Evolutionary conservation across 73 alveolate species (phyloP).

Genomic region (Symbiodinium natans): DNA sequence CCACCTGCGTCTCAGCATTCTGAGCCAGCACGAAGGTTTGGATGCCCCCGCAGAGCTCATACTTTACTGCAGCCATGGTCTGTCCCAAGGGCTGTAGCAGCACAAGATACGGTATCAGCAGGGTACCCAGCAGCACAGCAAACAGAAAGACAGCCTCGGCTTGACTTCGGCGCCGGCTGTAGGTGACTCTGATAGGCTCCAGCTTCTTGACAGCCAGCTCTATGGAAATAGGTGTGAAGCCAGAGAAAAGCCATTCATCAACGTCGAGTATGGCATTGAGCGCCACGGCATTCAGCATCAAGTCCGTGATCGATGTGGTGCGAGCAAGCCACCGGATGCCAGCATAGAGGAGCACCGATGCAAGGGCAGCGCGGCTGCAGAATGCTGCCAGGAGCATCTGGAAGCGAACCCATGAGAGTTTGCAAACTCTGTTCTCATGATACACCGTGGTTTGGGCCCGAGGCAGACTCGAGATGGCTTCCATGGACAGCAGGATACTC

Average conservation of each 20-base stretch:
- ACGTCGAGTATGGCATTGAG: constrained; percentile 18
- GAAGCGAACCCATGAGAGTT: background rate
- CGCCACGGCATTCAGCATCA: constrained; percentile 28
- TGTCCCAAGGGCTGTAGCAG: constrained; percentile 30
- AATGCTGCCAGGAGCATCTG: background rate
- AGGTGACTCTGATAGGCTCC: background rate
- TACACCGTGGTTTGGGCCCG: background rate
- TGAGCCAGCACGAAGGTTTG: constrained; percentile 50
- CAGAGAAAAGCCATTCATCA: constrained; percentile 32
- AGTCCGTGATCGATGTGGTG: background rate
- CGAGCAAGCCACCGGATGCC: constrained; percentile 12
- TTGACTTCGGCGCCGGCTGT: constrained; percentile 12
- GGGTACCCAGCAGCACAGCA: background rate
- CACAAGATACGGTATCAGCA: constrained; percentile 7
- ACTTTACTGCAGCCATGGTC: constrained; percentile 18
- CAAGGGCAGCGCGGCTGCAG: background rate
- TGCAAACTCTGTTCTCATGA: background rate
- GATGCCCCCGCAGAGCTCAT: constrained; percentile 42
- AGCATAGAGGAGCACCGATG: background rate
- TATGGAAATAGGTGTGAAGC: constrained; percentile 43
- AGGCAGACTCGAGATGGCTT: background rate
- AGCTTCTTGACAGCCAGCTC: constrained; percentile 29
- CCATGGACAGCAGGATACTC: background rate
- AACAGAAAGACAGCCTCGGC: background rate
- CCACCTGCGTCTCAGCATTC: constrained; percentile 23